Base-by-base conservation (phyloP, 192 early-diverging fungal species). In the Coemansia furcata region DNA sequence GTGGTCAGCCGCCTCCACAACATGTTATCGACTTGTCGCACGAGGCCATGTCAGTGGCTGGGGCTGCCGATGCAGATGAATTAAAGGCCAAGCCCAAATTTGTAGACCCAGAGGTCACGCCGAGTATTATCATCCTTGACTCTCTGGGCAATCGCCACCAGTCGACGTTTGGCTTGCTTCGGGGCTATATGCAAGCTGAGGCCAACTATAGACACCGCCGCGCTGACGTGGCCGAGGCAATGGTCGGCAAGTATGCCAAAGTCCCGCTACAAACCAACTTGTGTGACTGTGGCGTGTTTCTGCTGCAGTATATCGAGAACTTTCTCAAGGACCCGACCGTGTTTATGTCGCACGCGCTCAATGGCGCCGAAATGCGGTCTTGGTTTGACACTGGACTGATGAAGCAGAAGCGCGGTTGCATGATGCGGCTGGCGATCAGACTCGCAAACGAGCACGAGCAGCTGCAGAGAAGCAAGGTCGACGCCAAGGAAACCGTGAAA, bases 241-340 rank as follows among this genome's bases (percentile, higher is more conserved):
- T 26, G 2, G 30, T 76, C 1, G 83, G 86, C 9, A 84, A 73
- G 60, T 85, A 90, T 54, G 90, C 86, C 60, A 90, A 90, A 80
- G 85, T 88, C 19, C 92, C 92, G 17, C 61, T 80, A 26, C 95
- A 96, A 60, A 66, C 80, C 58, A 96, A 96, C 67, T 73, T 85
- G 67, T 93, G 88, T 62, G 95, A 96, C 73, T 96, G 95, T 68
- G 95, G 95, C n/a, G 78, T 96, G 15, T 95, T 87, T 77, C 47
- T 96, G n/a, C 71, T 93, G 8, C 87, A 94, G 63, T 93, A 91
- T 65, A 85, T 93, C 4, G 91, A 95, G 58, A 65, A 80, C 36
- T 89, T 96, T 61, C 63, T 94, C 36, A 63, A 73, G 50, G 66
- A 77, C 49, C 89, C 89, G 3, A 60, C 54, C 2, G 46, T 33